Evolutionary conservation across 148 eudicot genomes (phyloP).

Genomic region (Spergularia marina): DNA sequence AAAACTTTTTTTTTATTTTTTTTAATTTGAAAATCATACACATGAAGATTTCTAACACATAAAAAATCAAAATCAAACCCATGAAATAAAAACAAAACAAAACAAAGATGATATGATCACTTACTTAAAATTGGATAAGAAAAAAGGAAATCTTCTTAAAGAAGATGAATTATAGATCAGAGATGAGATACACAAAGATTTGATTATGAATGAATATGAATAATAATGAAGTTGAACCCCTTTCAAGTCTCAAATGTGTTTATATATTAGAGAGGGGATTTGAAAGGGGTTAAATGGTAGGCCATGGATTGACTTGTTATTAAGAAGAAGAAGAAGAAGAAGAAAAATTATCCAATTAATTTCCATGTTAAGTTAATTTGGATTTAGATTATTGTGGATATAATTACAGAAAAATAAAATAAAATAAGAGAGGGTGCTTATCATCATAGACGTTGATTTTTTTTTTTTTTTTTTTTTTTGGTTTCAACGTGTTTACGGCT

Average conservation of each 20-base stretch:
- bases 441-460: not conserved
- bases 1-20: no score
- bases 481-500: not conserved
- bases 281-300: conserved; percentile 7
- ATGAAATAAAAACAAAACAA: not conserved
- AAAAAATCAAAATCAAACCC: not conserved
- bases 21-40: no score
- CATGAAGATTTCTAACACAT: not conserved
- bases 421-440: conserved; percentile 24
- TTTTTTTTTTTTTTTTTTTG: not conserved
- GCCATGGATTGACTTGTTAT: conserved; percentile 11
- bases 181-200: not conserved
- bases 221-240: not conserved
- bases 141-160: not conserved
- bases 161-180: not conserved
- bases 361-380: not conserved
- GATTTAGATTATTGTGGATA: not conserved
- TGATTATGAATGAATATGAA: not conserved
- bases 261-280: not conserved
- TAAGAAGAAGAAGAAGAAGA: not conserved
- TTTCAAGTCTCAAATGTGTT: not conserved
- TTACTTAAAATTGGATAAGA: not conserved
- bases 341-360: not conserved
- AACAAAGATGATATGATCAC: not conserved
- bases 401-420: not conserved